Conservation (phyloP, 345 rosid genomes). For the Linum usitatissimum region DNA sequence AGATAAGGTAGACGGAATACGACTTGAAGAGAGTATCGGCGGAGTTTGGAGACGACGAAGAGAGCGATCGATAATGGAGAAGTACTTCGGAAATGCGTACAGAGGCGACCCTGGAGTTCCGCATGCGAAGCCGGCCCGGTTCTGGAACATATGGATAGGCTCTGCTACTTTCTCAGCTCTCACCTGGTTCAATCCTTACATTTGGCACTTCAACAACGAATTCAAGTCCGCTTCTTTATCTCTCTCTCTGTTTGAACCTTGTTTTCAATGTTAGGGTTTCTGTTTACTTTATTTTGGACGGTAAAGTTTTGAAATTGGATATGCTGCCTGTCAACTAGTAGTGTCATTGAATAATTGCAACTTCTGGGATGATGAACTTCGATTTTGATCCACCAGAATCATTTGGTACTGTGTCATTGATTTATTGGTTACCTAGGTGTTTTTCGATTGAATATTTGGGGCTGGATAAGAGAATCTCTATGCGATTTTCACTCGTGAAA, state of each 20-base stretch:
- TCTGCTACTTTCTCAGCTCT: slow-evolving; percentile 57
- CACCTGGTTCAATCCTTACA: slow-evolving; percentile 60
- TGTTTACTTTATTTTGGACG: background rate
- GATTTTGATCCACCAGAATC: background rate
- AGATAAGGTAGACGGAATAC: background rate
- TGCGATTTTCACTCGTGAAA: background rate
- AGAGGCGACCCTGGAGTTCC: slow-evolving; percentile 96
- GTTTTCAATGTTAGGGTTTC: background rate
- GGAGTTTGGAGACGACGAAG: background rate
- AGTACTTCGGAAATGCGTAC: slow-evolving; percentile 82
- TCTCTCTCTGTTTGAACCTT: slow-evolving; percentile 1
- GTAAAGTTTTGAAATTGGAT: background rate
- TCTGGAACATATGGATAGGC: slow-evolving; percentile 77
- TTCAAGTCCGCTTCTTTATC: slow-evolving; percentile 38
- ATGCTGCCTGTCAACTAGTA: no score
- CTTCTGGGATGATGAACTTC: background rate
- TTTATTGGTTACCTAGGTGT: background rate
- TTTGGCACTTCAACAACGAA: slow-evolving; percentile 72
- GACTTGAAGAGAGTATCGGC: background rate
- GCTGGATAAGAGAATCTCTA: background rate
- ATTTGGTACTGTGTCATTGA: background rate
- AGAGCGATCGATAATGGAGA: slow-evolving; percentile 44
- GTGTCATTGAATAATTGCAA: no score
- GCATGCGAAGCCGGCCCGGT: slow-evolving; percentile 60
- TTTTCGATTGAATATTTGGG: background rate